Evolutionary conservation across 768 basidiomycete species (phyloP).

Genomic region (Leccinum rimulosum): DNA sequence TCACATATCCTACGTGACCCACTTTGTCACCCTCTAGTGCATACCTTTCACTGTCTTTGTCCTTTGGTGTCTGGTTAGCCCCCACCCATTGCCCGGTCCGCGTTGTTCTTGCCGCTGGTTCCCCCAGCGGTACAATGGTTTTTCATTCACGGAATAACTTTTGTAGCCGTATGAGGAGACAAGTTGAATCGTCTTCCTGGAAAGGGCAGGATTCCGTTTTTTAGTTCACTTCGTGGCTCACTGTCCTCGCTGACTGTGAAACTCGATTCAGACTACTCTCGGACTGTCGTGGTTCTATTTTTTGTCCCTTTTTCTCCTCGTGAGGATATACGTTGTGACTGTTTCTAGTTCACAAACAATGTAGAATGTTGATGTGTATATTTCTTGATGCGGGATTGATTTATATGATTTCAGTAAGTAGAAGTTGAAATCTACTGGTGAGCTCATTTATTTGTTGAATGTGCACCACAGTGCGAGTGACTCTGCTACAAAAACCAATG

Average conservation of each 20-base stretch:
- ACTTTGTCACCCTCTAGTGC: slow-evolving; percentile 9
- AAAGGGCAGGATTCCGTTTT: slow-evolving; percentile 11
- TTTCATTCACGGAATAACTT: not conserved
- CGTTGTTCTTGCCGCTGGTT: slow-evolving; percentile 10
- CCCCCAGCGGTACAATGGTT: not conserved
- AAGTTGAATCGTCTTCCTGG: not conserved
- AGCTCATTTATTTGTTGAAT: too few species aligned
- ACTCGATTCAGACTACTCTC: slow-evolving; percentile 39
- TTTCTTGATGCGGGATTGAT: too few species aligned
- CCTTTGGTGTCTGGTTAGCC: not conserved
- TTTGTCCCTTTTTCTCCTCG: slow-evolving; percentile 6
- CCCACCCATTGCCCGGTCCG: not conserved
- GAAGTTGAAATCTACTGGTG: too few species aligned
- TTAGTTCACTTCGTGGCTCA: slow-evolving; percentile 33
- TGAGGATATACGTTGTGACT: slow-evolving; percentile 8
- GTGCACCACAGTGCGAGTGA: too few species aligned
- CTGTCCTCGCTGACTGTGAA: slow-evolving; percentile 9
- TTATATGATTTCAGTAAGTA: too few species aligned
- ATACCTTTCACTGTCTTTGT: not conserved
- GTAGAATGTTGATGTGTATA: too few species aligned
- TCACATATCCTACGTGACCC: not conserved
- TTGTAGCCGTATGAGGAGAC: slow-evolving; percentile 20
- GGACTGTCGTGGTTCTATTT: slow-evolving; percentile 18
- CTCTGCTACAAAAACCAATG: too few species aligned
- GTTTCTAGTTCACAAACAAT: too few species aligned